Evolutionary conservation across 2,329 filamentous ascomycete genomes (phyloP), one percentile per base, ranked within the genome.

Genomic region (Triangularia verruculosa): DNA sequence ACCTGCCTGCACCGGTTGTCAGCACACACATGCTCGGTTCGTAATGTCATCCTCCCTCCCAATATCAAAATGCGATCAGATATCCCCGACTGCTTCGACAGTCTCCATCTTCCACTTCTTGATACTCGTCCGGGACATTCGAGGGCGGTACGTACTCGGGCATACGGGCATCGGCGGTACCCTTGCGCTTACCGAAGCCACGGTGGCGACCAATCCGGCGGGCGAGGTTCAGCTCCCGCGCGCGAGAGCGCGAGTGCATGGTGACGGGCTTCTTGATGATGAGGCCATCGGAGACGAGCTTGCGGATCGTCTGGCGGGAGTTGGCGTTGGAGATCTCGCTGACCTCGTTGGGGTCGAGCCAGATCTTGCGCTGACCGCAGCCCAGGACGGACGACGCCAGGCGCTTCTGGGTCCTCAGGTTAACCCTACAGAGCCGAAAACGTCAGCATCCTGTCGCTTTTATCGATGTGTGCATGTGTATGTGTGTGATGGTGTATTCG

Each of bases 131-230:
- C 17, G 39, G 61, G 51, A 20, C 4, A 52, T 25, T 57, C 27
- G 15, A 53, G 57, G 52, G 57, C 52, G n/a, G 66, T 70, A 78
- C 90, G 80, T 91, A 95, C 91, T 89, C 90, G 79, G 94, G 94
- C 95, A 99, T 99, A 89, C 95, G 92, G 80, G 95, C 94, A 80
- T 99, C 94, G 80, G 92, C 92, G 78, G 96, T 98, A 97, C 95
- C 96, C 94, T 99, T 99, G 84, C 95, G 92, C 93, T 99, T 99
- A 92, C 95, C 95, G 86, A 97, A 97, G 80, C 95, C 95, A 83
- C 95, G 91, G 88, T 99, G 95, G 83, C 95, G 89, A 79, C 95
- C 95, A 78, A 96, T 93, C 79, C 93, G 88, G 84, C 95, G 90
- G 80, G 95, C 91, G 71, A 92, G 91, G 82, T 91, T 96, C 81